Conservation (phyloP, 257 asterid species). For the Ballota nigra region DNA sequence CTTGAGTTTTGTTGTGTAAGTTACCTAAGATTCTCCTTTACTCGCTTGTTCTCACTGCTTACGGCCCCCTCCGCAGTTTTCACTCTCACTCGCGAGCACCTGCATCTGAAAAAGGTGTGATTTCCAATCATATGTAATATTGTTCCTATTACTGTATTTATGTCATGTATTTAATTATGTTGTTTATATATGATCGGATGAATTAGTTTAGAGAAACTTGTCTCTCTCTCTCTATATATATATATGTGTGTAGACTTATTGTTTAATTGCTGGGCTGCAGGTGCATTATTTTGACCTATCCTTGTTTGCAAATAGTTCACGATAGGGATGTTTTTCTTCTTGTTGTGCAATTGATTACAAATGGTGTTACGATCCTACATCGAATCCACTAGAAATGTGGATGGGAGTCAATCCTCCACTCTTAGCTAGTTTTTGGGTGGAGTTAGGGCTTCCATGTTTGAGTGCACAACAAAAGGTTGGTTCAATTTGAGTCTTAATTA, state of each 20-base stretch:
- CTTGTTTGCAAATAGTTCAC: background rate
- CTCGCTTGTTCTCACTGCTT: constrained; percentile 9
- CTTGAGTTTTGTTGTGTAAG: too few relatives aligned
- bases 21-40: background rate
- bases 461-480: too few relatives aligned
- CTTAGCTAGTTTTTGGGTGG: too few relatives aligned
- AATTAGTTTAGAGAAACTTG: constrained; percentile 8
- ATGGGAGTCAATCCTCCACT: too few relatives aligned
- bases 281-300: constrained; percentile 8
- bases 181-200: background rate
- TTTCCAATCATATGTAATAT: background rate
- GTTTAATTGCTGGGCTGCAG: background rate
- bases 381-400: too few relatives aligned
- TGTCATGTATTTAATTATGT: background rate
- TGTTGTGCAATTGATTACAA: too few relatives aligned
- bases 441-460: too few relatives aligned
- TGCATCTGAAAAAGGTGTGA: constrained; percentile 13
- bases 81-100: background rate
- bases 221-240: background rate
- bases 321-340: too few relatives aligned
- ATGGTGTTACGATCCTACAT: too few relatives aligned
- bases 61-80: constrained; percentile 12
- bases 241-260: background rate
- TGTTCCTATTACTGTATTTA: background rate
- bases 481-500: too few relatives aligned